Conservation (phyloP, 768 basidiomycete genomes). For the Podaxis sp. region DNA sequence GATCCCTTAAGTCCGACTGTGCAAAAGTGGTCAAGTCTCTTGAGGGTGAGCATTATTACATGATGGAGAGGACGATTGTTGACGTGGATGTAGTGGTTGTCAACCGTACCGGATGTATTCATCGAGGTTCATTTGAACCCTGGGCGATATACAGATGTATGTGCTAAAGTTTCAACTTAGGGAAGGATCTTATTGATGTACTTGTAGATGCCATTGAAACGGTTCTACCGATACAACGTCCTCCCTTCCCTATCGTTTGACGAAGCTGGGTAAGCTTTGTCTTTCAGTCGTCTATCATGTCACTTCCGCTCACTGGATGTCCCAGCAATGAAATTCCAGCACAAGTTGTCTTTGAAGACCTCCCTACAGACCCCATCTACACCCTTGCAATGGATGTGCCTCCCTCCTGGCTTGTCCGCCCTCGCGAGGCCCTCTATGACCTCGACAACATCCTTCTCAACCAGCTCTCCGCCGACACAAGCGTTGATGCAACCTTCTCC, state of each 20-base stretch:
- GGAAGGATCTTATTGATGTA: not conserved
- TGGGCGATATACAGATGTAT: constrained; percentile 60
- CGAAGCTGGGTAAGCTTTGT: constrained; percentile 58
- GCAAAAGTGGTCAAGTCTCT: constrained; percentile 81
- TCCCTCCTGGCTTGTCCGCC: constrained; percentile 90
- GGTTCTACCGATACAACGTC: constrained; percentile 86
- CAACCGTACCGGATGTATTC: constrained; percentile 59
- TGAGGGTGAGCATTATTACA: constrained; percentile 50
- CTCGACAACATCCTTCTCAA: constrained; percentile 92
- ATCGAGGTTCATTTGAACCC: constrained; percentile 85
- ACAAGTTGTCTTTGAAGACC: constrained; percentile 58
- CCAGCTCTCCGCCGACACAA: constrained; percentile 58
- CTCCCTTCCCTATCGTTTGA: constrained; percentile 59
- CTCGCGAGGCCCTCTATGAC: constrained; percentile 84
- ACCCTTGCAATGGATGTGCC: constrained; percentile 94
- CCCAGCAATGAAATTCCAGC: constrained; percentile 57
- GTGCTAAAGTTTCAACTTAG: constrained; percentile 14
- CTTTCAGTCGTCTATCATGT: not conserved
- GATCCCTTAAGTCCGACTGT: constrained; percentile 85
- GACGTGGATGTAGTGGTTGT: constrained; percentile 52
- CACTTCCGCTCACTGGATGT: not conserved
- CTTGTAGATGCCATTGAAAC: constrained; percentile 79
- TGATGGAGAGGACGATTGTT: not conserved
- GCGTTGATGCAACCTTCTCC: constrained; percentile 77
- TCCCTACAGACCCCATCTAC: constrained; percentile 87